Conservation (phyloP, 495 filamentous ascomycete genomes). For the Penicillium angulare region DNA sequence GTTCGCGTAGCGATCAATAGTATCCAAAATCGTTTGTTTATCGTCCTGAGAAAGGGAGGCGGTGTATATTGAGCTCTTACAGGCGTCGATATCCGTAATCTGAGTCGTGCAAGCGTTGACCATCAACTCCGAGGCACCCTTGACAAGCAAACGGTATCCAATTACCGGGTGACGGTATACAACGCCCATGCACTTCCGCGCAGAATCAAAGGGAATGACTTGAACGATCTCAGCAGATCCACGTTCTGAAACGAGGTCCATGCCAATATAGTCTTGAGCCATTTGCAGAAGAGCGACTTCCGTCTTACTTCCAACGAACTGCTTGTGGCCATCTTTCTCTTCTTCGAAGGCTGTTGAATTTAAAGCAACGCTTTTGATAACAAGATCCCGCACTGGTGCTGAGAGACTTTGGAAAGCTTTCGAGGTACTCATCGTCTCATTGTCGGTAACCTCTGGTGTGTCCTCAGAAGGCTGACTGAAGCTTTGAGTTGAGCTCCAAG, state of each 20-base stretch:
- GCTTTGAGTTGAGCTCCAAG: conserved; percentile 50
- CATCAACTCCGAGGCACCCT: conserved; percentile 69
- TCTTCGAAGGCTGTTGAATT: conserved; percentile 70
- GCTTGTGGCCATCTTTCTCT: conserved; percentile 51
- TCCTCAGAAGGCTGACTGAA: conserved; percentile 45
- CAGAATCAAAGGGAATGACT: conserved; percentile 66
- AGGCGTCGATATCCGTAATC: conserved; percentile 22
- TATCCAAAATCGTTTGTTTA: conserved; percentile 28
- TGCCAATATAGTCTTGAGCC: conserved; percentile 59
- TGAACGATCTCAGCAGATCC: conserved; percentile 59
- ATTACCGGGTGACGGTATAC: conserved; percentile 55
- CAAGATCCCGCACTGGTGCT: conserved; percentile 41
- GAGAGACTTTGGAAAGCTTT: conserved; percentile 40
- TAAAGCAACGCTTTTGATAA: conserved; percentile 60
- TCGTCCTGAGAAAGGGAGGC: conserved; percentile 34
- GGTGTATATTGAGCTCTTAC: conserved; percentile 32
- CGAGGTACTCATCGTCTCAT: conserved; percentile 18
- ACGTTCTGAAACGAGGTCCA: conserved; percentile 61
- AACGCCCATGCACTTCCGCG: conserved; percentile 67
- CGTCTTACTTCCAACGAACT: conserved; percentile 70
- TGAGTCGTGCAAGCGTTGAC: conserved; percentile 48
- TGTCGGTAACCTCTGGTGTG: conserved; percentile 9
- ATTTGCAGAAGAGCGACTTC: conserved; percentile 66
- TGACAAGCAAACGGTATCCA: conserved; percentile 63
- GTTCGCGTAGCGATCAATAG: conserved; percentile 56